Percentiles rank a stretch among this genome's conserved stretches.
These are phyloP conservation scores for Kwoniella europaea DNA, from an alignment of 768 basidiomycete species.

Conservation along the genomic window DNA sequence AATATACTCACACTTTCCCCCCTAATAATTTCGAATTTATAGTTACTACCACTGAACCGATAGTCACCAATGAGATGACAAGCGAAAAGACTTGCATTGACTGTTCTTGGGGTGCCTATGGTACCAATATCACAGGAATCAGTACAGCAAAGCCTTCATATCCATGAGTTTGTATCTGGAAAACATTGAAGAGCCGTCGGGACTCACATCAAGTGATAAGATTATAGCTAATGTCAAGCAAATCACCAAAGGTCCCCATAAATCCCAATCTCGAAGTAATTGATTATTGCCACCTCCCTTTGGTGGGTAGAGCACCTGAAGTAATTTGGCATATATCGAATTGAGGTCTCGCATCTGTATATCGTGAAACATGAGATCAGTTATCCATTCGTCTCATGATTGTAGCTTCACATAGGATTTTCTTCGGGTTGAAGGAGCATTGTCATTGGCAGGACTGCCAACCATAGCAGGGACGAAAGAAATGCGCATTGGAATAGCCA, in stretches of 20 bases:
- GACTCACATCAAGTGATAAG: constrained; percentile 48
- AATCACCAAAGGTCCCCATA: constrained; percentile 88
- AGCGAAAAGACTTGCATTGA: constrained; percentile 88
- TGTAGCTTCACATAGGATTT: too few relatives aligned
- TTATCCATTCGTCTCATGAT: too few relatives aligned
- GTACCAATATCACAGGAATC: constrained; percentile 51
- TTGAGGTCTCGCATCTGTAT: constrained; percentile 83
- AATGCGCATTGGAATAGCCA: too few relatives aligned
- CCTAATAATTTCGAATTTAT: constrained; percentile 81
- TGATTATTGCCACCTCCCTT: constrained; percentile 74
- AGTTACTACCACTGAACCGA: constrained; percentile 89
- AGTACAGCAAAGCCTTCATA: constrained; percentile 60
- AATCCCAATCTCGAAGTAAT: constrained; percentile 94
- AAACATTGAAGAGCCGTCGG: too few relatives aligned
- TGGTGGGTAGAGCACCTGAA: constrained; percentile 89
- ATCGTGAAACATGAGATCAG: too few relatives aligned
- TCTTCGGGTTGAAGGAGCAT: too few relatives aligned
- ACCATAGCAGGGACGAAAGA: too few relatives aligned
- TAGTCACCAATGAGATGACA: constrained; percentile 88
- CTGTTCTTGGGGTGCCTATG: constrained; percentile 79
- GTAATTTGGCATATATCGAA: constrained; percentile 88
- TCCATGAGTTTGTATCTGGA: too few relatives aligned
- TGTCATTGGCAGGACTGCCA: too few relatives aligned
- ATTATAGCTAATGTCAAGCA: constrained; percentile 48
- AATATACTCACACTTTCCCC: constrained; percentile 59